Percentiles rank a stretch among this genome's conserved stretches.
Conservation (phyloP, 495 filamentous ascomycete genomes). For the Thermochaetoides thermophila region DNA sequence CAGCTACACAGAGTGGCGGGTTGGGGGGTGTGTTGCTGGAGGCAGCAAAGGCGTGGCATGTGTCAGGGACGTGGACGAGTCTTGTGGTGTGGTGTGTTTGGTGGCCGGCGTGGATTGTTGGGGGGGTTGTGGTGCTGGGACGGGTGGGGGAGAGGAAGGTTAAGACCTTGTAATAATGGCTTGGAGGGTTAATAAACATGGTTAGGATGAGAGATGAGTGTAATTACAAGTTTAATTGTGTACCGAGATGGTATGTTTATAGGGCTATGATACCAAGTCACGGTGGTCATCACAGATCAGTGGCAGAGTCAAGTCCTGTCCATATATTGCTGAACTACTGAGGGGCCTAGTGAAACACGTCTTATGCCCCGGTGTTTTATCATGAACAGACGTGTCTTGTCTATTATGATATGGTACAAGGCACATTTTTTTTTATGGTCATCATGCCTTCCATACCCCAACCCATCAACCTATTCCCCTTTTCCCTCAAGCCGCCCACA, state of each 20-base stretch:
- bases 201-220: too few relatives aligned
- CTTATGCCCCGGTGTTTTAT: too few relatives aligned
- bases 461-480: neutral
- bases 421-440: neutral
- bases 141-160: slow-evolving; percentile 10
- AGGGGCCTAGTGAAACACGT: too few relatives aligned
- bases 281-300: too few relatives aligned
- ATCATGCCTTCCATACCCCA: neutral
- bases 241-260: too few relatives aligned
- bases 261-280: too few relatives aligned
- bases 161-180: slow-evolving; percentile 20
- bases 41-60: slow-evolving; percentile 80
- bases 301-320: too few relatives aligned
- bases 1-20: slow-evolving; percentile 33
- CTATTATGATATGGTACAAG: slow-evolving; percentile 4
- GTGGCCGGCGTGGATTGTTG: slow-evolving; percentile 92
- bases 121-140: slow-evolving; percentile 27
- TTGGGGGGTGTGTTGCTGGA: slow-evolving; percentile 48
- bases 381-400: slow-evolving; percentile 6
- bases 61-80: slow-evolving; percentile 79
- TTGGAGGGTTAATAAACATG: too few relatives aligned
- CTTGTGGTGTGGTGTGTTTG: slow-evolving; percentile 94
- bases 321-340: too few relatives aligned
- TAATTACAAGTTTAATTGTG: too few relatives aligned
- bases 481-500: slow-evolving; percentile 57